Evolutionary conservation across 768 basidiomycete genomes (phyloP), one percentile per base, ranked within the genome.

Genomic region (Collybiopsis confluens): DNA sequence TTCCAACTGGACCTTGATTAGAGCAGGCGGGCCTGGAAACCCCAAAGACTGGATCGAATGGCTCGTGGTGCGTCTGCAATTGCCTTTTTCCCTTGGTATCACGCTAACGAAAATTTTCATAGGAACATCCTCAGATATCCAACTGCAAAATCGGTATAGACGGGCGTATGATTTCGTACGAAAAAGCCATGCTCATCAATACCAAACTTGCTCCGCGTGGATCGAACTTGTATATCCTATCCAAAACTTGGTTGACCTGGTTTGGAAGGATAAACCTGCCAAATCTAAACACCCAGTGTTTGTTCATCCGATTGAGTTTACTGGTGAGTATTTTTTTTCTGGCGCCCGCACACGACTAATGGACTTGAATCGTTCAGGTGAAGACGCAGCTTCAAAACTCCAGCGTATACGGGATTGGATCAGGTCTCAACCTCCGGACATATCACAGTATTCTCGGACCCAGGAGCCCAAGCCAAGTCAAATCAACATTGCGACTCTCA

Each of bases 11-110:
- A 71, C 72, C 15, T 49, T 91, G 20, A 73, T 91, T 33, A 71
- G 71, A 40, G 81, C 81, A 9, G 91, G 81, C 10, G 45, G 71
- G 3, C 44, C 65, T 9, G 74, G 75, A 46, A 78, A 72, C 2
- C 81, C 85, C 2, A 82, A 78, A 60, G 82, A 86, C 61, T 93
- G 90, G 90, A 75, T 85, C 30, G 88, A 90, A 27, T 95, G 85
- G 83, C 65, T 94, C 26, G 71, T 80, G 61, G 85, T 85, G 56
- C 54, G 78, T 69, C 24, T 53, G 20, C 18, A 33, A 13, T 13
- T 33, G 58, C 56, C 23, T 45, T 30, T 41, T 21, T 36, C 18
- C 23, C 41, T 16, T 27, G 18, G 23, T 38, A 28, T 43, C 2
- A 40, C 56, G 45, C 26, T 35, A 38, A 9, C n/a, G 24, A 45